phyloP scores from a whole-genome alignment of 2,329 filamentous ascomycete species.

The Cercospora zeae-maydis region DNA sequence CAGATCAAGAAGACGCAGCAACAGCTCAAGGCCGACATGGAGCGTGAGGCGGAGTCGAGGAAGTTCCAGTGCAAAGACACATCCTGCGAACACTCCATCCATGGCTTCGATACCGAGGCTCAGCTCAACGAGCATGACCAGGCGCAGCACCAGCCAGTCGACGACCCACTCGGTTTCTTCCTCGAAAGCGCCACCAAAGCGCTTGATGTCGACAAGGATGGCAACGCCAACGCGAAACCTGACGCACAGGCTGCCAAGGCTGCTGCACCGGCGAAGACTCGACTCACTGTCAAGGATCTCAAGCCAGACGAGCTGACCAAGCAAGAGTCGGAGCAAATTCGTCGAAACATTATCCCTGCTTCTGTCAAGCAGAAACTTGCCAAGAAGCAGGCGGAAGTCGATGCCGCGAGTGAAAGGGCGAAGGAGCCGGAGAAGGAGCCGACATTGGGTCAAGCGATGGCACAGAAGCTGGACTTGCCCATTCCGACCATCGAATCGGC shows the following conservation, averaged over 20 bases:
- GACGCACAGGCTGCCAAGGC: conserved; percentile 25
- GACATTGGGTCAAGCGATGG: conserved; percentile 32
- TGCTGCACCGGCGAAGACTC: conserved; percentile 9
- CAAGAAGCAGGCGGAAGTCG: conserved; percentile 23
- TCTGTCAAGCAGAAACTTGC: conserved; percentile 17
- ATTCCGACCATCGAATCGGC: conserved; percentile 3
- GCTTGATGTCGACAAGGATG: conserved; percentile 49
- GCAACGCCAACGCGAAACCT: conserved; percentile 28
- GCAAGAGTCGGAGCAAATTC: conserved; percentile 12
- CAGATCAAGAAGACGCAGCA: conserved; percentile 44
- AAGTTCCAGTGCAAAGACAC: conserved; percentile 54
- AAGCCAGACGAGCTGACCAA: conserved; percentile 19
- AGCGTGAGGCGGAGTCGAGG: conserved; percentile 42
- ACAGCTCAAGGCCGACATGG: conserved; percentile 40
- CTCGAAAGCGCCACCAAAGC: conserved; percentile 48
- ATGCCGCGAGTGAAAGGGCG: conserved; percentile 19
- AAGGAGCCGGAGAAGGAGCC: conserved; percentile 25
- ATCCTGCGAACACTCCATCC: conserved; percentile 51
- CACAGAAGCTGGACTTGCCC: conserved; percentile 28
- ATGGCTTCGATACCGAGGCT: conserved; percentile 50
- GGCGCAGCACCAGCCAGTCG: conserved; percentile 52
- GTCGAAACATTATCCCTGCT: conserved; percentile 13
- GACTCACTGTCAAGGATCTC: conserved; percentile 20
- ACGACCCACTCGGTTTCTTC: conserved; percentile 55
- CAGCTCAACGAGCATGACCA: conserved; percentile 52